A percentile compares a stretch with the other conserved stretches of the same genome.
Conservation (phyloP, 1,284 basidiomycete species). For the Irpex lacteus region DNA sequence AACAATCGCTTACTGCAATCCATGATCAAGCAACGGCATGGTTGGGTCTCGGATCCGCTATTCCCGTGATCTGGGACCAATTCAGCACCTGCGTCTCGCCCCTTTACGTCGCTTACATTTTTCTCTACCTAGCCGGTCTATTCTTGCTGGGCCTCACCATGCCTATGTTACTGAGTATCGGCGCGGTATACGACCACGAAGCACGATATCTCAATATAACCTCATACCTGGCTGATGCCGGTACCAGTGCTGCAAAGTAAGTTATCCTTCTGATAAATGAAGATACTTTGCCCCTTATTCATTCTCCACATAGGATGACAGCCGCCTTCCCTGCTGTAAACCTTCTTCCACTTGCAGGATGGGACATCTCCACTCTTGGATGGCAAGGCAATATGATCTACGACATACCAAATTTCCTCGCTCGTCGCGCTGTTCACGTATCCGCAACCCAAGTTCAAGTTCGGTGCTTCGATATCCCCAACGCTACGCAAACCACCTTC, state of each 20-base stretch:
- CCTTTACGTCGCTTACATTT: background rate
- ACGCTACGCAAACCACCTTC: background rate
- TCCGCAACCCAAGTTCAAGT: background rate
- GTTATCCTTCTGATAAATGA: background rate
- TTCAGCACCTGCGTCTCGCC: background rate
- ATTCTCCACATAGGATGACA: background rate
- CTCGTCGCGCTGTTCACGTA: background rate
- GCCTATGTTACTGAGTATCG: background rate
- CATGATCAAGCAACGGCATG: conserved; percentile 13
- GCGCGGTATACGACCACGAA: background rate
- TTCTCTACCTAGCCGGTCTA: conserved; percentile 1
- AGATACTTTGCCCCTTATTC: background rate
- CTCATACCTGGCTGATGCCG: background rate
- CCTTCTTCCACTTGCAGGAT: background rate
- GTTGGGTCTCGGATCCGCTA: conserved; percentile 8
- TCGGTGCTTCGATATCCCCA: background rate
- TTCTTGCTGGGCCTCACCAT: background rate
- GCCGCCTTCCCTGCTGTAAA: background rate
- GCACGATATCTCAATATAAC: background rate
- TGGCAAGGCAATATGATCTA: background rate
- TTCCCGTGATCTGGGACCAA: background rate
- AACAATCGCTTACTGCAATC: conserved; percentile 10
- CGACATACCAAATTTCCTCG: conserved; percentile 1
- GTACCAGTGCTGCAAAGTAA: background rate
- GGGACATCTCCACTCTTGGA: background rate